Evolutionary conservation across 2,329 filamentous ascomycete genomes (phyloP).

Genomic region (Thelonectria blattea): DNA sequence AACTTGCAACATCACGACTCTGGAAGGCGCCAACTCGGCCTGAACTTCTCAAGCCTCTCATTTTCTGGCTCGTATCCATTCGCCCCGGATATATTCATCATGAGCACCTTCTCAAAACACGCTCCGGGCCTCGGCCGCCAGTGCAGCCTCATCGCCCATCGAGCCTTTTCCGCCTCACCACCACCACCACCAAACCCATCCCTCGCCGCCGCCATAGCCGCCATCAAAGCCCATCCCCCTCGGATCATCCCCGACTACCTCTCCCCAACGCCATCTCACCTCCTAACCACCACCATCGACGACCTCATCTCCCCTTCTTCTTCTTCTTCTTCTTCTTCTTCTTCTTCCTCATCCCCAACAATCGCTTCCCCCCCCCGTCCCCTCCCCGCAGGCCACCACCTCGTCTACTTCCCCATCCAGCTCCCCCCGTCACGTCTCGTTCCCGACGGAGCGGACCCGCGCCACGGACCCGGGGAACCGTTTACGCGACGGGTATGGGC

Average conservation of each 20-base stretch:
- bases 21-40: too few relatives aligned
- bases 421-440: constrained; percentile 67
- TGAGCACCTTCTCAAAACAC: constrained; percentile 10
- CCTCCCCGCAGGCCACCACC: constrained; percentile 75
- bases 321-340: constrained; percentile 14
- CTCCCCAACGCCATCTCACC: constrained; percentile 66
- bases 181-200: constrained; percentile 11
- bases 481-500: constrained; percentile 88
- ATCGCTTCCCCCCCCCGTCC: constrained; percentile 35
- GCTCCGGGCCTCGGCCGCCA: constrained; percentile 12
- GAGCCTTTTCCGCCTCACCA: constrained; percentile 9
- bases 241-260: constrained; percentile 53
- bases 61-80: too few relatives aligned
- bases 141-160: constrained; percentile 5
- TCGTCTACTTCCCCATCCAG: constrained; percentile 85
- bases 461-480: constrained; percentile 75
- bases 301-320: constrained; percentile 53
- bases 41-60: too few relatives aligned
- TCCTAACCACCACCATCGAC: constrained; percentile 67
- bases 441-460: constrained; percentile 82
- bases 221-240: constrained; percentile 36
- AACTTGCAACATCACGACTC: too few relatives aligned
- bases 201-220: constrained; percentile 26
- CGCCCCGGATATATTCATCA: neutral
- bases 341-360: constrained; percentile 26